These are phyloP conservation scores for Xylona heveae DNA, from an alignment of 495 filamentous ascomycete genomes.

Conservation along the genomic window DNA sequence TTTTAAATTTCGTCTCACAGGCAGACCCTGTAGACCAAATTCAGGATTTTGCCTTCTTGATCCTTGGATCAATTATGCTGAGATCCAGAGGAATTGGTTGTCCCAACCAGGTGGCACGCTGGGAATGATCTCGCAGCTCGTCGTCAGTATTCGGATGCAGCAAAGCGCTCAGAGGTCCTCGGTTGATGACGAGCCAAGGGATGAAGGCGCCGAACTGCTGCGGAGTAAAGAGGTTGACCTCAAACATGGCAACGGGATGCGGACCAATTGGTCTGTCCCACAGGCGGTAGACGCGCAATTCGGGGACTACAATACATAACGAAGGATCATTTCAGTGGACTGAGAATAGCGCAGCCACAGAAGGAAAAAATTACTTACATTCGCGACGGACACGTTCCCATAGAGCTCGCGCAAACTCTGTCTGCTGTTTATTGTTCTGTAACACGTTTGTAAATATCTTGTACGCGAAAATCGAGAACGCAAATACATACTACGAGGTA, in stretches of 20 bases:
- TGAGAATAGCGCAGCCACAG: neutral
- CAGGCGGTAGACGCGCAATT: slow-evolving; percentile 61
- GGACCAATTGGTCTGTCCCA: slow-evolving; percentile 65
- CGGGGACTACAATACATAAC: slow-evolving; percentile 35
- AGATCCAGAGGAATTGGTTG: slow-evolving; percentile 48
- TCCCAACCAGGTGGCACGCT: slow-evolving; percentile 73
- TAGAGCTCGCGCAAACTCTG: slow-evolving; percentile 42
- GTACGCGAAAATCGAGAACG: neutral
- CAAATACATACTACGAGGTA: slow-evolving; percentile 29
- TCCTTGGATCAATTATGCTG: too few relatives aligned
- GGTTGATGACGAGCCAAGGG: slow-evolving; percentile 63
- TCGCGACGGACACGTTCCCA: slow-evolving; percentile 63
- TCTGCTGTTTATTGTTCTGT: slow-evolving; percentile 37
- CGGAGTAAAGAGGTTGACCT: slow-evolving; percentile 73
- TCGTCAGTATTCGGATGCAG: slow-evolving; percentile 64
- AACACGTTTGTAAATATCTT: slow-evolving; percentile 2
- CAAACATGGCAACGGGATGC: slow-evolving; percentile 74
- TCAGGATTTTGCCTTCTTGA: too few relatives aligned
- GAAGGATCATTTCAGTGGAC: neutral
- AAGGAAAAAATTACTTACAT: slow-evolving; percentile 28
- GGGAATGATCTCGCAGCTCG: slow-evolving; percentile 46
- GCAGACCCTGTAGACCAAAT: too few relatives aligned
- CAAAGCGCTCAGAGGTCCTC: slow-evolving; percentile 60
- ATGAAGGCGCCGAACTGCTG: slow-evolving; percentile 77
- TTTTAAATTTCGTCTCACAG: too few relatives aligned